These are phyloP conservation scores for Linnemannia elongata DNA, from an alignment of 192 early-diverging fungal species.

Conservation along the genomic window DNA sequence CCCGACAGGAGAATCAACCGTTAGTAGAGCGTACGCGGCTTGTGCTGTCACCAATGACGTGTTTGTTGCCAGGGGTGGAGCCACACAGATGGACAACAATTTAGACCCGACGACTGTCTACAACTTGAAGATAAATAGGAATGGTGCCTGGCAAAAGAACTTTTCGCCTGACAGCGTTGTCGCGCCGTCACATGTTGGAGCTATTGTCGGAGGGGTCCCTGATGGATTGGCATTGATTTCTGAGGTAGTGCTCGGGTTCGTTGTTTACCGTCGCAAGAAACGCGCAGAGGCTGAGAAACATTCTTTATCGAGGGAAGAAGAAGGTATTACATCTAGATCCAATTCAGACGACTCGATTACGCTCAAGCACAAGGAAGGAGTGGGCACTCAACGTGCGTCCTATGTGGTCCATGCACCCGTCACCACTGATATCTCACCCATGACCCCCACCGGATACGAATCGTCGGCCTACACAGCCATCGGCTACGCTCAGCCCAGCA, in stretches of 20 bases:
- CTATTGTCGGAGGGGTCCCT: neutral
- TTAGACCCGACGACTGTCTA: neutral
- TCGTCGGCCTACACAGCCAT: neutral
- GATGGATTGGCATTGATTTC: neutral
- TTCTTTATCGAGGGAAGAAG: neutral
- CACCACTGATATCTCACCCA: neutral
- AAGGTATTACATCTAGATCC: neutral
- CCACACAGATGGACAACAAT: neutral
- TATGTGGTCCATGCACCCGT: neutral
- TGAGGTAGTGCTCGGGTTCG: neutral
- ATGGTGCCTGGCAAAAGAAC: neutral
- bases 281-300: neutral
- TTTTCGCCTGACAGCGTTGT: neutral
- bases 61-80: conserved; percentile 27
- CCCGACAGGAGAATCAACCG: neutral
- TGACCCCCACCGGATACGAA: neutral
- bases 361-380: neutral
- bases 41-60: conserved; percentile 24
- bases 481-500: neutral
- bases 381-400: neutral
- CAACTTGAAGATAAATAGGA: conserved; percentile 8
- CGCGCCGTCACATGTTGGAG: neutral
- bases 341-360: neutral
- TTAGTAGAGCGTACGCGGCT: neutral
- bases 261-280: neutral